A percentile compares a stretch with the other conserved stretches of the same genome.
phyloP scores from a whole-genome alignment of 371 early-diverging fungal species.

The Lichtheimia hyalospora region DNA sequence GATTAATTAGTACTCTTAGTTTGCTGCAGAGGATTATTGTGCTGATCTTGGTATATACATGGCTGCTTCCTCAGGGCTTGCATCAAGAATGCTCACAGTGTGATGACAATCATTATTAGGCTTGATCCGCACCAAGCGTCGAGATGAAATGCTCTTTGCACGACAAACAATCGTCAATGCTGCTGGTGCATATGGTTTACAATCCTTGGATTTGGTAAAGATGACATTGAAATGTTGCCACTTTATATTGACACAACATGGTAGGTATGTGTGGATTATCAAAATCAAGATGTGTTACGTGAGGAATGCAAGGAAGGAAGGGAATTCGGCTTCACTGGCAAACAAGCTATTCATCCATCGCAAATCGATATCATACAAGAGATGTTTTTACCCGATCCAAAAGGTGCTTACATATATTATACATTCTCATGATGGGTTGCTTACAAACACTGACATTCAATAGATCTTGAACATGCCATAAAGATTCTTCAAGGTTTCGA shows the following conservation, averaged over 20 bases:
- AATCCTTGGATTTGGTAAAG: slow-evolving; percentile 86
- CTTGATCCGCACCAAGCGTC: slow-evolving; percentile 68
- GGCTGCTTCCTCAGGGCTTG: background rate
- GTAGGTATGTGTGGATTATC: slow-evolving; percentile 84
- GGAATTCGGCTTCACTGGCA: slow-evolving; percentile 92
- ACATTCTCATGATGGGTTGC: background rate
- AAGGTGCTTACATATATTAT: slow-evolving; percentile 42
- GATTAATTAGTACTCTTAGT: slow-evolving; percentile 42
- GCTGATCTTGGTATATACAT: slow-evolving; percentile 65
- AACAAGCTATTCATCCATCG: slow-evolving; percentile 92
- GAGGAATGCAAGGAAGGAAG: slow-evolving; percentile 88
- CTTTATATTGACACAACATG: background rate
- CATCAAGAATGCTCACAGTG: background rate
- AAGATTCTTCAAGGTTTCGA: slow-evolving; percentile 69
- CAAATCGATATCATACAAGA: slow-evolving; percentile 85
- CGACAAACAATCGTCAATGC: slow-evolving; percentile 79
- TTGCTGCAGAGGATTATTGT: slow-evolving; percentile 93
- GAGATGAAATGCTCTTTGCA: slow-evolving; percentile 78
- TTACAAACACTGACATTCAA: background rate
- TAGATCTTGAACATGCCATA: slow-evolving; percentile 64
- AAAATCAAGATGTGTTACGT: slow-evolving; percentile 59
- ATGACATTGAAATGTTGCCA: background rate
- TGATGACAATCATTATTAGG: slow-evolving; percentile 51
- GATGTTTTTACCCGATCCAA: slow-evolving; percentile 71
- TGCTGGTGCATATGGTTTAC: slow-evolving; percentile 82